A percentile compares a stretch with the other conserved stretches of the same genome.
phyloP scores from a whole-genome alignment of 768 basidiomycete species.

The Pleurotus giganteus region DNA sequence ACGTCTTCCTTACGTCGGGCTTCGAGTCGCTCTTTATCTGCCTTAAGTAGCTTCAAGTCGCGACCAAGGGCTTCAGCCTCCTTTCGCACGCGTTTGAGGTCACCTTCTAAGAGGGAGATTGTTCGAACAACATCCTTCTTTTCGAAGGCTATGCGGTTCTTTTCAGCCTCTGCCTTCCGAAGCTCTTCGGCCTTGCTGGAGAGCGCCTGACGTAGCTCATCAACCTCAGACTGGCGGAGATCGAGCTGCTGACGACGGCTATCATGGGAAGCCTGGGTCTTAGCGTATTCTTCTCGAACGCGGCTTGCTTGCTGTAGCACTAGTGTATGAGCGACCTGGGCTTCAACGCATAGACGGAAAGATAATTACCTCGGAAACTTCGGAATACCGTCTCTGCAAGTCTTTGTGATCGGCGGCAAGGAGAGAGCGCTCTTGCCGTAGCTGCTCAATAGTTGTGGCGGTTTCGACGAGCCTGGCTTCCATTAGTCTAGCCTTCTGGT shows the following conservation, averaged over 20 bases:
- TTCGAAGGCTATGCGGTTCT: slow-evolving; percentile 57
- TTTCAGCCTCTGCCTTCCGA: slow-evolving; percentile 62
- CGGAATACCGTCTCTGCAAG: slow-evolving; percentile 64
- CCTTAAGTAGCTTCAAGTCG: slow-evolving; percentile 66
- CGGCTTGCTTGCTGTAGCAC: slow-evolving; percentile 55
- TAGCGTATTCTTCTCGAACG: slow-evolving; percentile 59
- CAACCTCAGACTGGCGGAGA: slow-evolving; percentile 67
- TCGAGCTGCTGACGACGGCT: slow-evolving; percentile 74
- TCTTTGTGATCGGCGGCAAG: slow-evolving; percentile 70
- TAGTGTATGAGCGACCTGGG: no score
- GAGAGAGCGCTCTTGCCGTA: slow-evolving; percentile 74
- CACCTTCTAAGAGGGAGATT: slow-evolving; percentile 67
- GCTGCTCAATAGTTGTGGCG: slow-evolving; percentile 62
- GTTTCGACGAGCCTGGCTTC: slow-evolving; percentile 71
- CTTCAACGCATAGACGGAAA: no score
- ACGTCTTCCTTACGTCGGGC: slow-evolving; percentile 54
- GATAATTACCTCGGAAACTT: slow-evolving; percentile 67
- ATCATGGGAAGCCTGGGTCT: slow-evolving; percentile 67
- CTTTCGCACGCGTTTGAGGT: slow-evolving; percentile 69
- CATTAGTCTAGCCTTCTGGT: slow-evolving; percentile 71
- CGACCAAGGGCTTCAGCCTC: slow-evolving; percentile 79
- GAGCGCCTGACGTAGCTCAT: slow-evolving; percentile 69
- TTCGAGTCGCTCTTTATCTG: slow-evolving; percentile 66
- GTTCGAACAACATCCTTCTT: slow-evolving; percentile 64
- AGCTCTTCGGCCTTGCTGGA: slow-evolving; percentile 60